phyloP scores from a whole-genome alignment of 768 basidiomycete genomes.

The Neoboletus subvelutipes region DNA sequence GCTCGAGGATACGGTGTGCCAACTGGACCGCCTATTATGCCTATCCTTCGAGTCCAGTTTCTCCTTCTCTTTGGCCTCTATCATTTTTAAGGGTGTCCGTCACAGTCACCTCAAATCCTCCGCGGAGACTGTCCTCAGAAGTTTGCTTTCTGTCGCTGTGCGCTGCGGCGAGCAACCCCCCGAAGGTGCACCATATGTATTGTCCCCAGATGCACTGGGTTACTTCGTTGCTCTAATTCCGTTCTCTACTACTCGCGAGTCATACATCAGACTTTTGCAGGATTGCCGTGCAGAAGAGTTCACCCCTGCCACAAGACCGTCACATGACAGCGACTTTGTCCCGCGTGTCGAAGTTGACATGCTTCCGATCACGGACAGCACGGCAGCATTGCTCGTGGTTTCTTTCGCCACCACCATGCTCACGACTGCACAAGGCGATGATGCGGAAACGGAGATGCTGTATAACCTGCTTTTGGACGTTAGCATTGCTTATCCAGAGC shows the following conservation, averaged over 20 bases:
- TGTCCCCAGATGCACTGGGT: slow-evolving; percentile 62
- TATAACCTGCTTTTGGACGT: slow-evolving; percentile 76
- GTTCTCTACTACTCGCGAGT: slow-evolving; percentile 53
- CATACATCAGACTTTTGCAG: slow-evolving; percentile 60
- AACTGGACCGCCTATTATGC: slow-evolving; percentile 70
- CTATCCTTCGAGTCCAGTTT: slow-evolving; percentile 78
- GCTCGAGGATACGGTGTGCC: slow-evolving; percentile 65
- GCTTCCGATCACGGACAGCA: slow-evolving; percentile 60
- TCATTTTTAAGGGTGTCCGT: slow-evolving; percentile 86
- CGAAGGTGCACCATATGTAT: slow-evolving; percentile 43
- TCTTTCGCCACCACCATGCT: slow-evolving; percentile 79
- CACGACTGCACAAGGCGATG: slow-evolving; percentile 72
- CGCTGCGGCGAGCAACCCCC: slow-evolving; percentile 36
- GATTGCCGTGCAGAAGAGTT: slow-evolving; percentile 59
- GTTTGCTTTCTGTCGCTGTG: slow-evolving; percentile 61
- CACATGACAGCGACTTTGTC: slow-evolving; percentile 45
- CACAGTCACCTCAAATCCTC: slow-evolving; percentile 61
- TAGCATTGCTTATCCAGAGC: slow-evolving; percentile 64
- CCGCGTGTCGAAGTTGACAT: slow-evolving; percentile 56
- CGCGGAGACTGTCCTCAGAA: slow-evolving; percentile 61
- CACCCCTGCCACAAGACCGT: slow-evolving; percentile 36
- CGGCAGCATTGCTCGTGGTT: slow-evolving; percentile 66
- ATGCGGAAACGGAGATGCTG: slow-evolving; percentile 77
- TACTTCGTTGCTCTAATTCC: slow-evolving; percentile 82
- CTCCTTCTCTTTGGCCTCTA: slow-evolving; percentile 77